Conservation (phyloP, 169 alveolate species). For the Plasmodium malariae region DNA sequence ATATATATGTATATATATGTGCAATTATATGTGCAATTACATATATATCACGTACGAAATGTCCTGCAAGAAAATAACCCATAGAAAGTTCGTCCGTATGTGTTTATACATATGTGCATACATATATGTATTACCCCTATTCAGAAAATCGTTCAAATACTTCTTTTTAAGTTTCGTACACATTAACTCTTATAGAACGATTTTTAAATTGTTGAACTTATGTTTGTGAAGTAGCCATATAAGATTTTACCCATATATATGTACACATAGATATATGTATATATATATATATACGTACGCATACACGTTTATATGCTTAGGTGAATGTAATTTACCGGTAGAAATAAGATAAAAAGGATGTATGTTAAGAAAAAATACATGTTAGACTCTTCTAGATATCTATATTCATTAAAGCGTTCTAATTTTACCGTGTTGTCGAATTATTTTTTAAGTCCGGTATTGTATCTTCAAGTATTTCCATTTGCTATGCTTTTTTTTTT, state of each 20-base stretch:
- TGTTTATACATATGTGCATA: too few species aligned
- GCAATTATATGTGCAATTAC: too few species aligned
- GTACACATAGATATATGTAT: background rate
- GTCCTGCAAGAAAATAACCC: too few species aligned
- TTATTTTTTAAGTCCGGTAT: background rate
- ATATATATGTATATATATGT: background rate
- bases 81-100: too few species aligned
- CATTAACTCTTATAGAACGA: background rate
- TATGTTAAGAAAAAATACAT: background rate
- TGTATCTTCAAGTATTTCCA: background rate
- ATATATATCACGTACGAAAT: too few species aligned
- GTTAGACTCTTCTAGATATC: background rate
- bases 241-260: background rate
- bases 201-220: background rate
- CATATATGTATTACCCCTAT: too few species aligned
- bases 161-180: background rate
- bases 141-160: background rate
- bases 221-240: background rate
- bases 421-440: background rate
- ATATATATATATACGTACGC: too few species aligned
- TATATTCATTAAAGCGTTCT: background rate
- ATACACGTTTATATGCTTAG: too few species aligned
- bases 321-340: background rate
- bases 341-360: background rate
- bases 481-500: too few species aligned